Conservation (phyloP, 2,329 filamentous ascomycete species). For the Pseudodiploospora longispora region DNA sequence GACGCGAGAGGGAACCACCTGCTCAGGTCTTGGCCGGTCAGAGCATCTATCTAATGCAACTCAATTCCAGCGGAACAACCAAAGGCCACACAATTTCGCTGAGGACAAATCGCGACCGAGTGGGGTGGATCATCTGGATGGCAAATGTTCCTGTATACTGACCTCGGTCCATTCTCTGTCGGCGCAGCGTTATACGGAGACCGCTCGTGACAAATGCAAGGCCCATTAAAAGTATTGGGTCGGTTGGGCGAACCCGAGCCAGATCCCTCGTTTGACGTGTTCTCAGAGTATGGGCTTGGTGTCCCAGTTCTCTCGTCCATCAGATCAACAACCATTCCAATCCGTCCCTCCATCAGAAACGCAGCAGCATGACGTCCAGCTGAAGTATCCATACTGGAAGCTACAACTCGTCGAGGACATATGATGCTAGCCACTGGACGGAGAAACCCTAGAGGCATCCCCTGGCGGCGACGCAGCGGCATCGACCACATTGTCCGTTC, state of each 20-base stretch:
- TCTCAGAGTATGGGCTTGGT: conserved; percentile 7
- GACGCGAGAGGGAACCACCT: conserved; percentile 48
- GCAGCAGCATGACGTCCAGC: conserved; percentile 47
- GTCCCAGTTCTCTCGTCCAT: conserved; percentile 12
- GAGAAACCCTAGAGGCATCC: conserved; percentile 20
- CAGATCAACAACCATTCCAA: conserved; percentile 54
- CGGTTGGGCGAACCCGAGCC: conserved; percentile 1
- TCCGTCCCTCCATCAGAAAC: conserved; percentile 49
- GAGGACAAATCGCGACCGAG: conserved; percentile 59
- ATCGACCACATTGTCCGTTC: conserved; percentile 17
- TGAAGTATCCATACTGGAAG: conserved; percentile 56
- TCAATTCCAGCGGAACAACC: conserved; percentile 56
- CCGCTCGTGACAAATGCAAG: conserved; percentile 18
- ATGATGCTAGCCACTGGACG: conserved; percentile 42
- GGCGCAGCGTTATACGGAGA: conserved; percentile 15
- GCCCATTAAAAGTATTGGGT: neutral
- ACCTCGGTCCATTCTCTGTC: conserved; percentile 23
- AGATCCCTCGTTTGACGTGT: conserved; percentile 8
- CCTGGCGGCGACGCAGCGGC: conserved; percentile 16
- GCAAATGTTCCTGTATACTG: conserved; percentile 41
- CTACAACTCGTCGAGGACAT: conserved; percentile 49
- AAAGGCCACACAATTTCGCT: conserved; percentile 56
- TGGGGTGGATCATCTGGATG: conserved; percentile 54
- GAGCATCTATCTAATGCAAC: conserved; percentile 47
- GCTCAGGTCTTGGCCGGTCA: conserved; percentile 39